Conservation (phyloP, 805 yeast species). For the Metschnikowia lachancei region DNA sequence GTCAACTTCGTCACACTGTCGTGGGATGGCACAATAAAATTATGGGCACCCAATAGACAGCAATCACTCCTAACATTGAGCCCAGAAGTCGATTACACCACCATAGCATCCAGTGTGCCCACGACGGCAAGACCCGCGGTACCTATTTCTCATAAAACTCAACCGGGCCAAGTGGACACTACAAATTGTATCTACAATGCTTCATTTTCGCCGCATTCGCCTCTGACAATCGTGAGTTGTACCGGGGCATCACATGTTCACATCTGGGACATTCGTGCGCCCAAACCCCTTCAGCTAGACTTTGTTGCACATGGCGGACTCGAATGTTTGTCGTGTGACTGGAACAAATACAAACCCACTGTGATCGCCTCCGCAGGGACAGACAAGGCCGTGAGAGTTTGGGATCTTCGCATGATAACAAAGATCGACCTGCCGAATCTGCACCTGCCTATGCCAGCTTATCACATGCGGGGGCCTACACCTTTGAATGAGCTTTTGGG, state of each 20-base stretch:
- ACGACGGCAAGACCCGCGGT: conserved; percentile 26
- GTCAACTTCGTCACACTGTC: conserved; percentile 69
- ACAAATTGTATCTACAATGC: conserved; percentile 75
- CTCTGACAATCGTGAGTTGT: conserved; percentile 63
- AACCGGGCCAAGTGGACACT: conserved; percentile 22
- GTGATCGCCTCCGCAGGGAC: conserved; percentile 90
- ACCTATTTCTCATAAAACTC: conserved; percentile 37
- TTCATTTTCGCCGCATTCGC: conserved; percentile 80
- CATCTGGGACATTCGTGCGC: conserved; percentile 77
- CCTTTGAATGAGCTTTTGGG: conserved; percentile 79
- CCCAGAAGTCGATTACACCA: conserved; percentile 28
- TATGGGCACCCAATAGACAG: conserved; percentile 67
- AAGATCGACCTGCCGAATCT: conserved; percentile 36
- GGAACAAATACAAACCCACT: conserved; percentile 82
- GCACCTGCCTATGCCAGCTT: conserved; percentile 36
- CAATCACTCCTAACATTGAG: conserved; percentile 57
- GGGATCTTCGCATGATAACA: conserved; percentile 80
- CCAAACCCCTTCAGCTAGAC: conserved; percentile 57
- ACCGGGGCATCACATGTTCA: conserved; percentile 73
- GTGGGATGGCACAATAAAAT: conserved; percentile 88
- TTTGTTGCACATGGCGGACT: conserved; percentile 75
- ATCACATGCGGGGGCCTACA: conserved; percentile 53
- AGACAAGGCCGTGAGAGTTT: conserved; percentile 75
- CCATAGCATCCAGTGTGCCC: conserved; percentile 26
- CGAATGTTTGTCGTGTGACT: conserved; percentile 79